phyloP scores from a whole-genome alignment of 345 rosid species.

The Ceriops zippeliana region DNA sequence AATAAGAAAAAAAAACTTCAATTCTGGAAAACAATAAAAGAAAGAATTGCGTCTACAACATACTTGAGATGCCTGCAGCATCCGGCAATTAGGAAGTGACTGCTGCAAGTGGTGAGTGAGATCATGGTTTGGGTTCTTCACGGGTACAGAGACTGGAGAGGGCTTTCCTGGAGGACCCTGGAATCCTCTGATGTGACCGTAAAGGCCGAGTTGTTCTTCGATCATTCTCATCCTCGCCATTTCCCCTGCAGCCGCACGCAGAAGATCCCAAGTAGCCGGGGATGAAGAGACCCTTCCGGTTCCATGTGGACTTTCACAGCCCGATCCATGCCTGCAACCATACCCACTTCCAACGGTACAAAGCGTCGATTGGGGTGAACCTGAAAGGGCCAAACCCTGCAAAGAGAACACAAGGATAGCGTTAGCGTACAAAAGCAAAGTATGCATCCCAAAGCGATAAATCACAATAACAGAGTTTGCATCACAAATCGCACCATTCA shows the following conservation, averaged over 20 bases:
- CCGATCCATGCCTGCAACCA: constrained; percentile 30
- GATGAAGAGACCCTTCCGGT: constrained; percentile 33
- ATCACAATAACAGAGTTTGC: neutral
- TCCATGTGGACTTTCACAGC: constrained; percentile 29
- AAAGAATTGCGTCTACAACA: neutral
- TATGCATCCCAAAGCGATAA: neutral
- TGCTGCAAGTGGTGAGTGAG: constrained; percentile 26
- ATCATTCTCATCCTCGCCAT: constrained; percentile 29
- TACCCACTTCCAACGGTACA: constrained; percentile 41
- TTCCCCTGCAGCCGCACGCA: constrained; percentile 55
- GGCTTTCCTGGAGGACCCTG: constrained; percentile 25
- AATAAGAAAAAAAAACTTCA: neutral
- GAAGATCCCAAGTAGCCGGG: constrained; percentile 59
- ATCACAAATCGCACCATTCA: neutral
- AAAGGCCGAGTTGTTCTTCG: neutral
- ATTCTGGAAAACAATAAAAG: no score
- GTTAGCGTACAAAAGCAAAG: neutral
- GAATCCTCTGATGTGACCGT: constrained; percentile 25
- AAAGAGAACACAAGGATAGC: neutral
- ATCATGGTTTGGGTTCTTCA: constrained; percentile 28
- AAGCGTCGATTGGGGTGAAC: constrained; percentile 57
- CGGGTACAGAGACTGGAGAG: constrained; percentile 29
- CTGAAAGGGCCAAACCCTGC: constrained; percentile 38
- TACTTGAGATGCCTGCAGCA: constrained; percentile 57
- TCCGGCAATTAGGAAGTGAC: constrained; percentile 43